These are phyloP conservation scores for Talaromyces sp. DNA, from an alignment of 2,329 filamentous ascomycete genomes.

Conservation along the genomic window DNA sequence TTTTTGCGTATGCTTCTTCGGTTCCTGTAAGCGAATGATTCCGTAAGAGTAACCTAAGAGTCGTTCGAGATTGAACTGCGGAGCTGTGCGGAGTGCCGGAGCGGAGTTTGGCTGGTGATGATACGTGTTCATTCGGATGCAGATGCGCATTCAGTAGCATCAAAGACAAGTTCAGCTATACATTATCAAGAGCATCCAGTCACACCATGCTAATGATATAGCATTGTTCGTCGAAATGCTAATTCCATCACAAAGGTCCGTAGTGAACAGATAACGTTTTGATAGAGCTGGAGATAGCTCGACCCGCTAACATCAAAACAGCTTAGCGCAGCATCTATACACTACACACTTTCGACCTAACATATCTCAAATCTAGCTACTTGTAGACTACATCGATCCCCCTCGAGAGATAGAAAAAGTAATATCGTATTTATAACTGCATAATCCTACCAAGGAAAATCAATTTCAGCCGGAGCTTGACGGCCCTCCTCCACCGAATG, in stretches of 20 bases:
- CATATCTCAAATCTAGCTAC: not conserved
- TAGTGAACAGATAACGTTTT: slow-evolving; percentile 7
- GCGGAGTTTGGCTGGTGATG: not conserved
- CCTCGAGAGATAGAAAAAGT: too few relatives aligned
- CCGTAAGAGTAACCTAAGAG: too few relatives aligned
- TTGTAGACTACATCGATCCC: not conserved
- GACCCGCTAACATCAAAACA: not conserved
- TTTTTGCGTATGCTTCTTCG: slow-evolving; percentile 15
- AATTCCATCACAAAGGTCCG: not conserved
- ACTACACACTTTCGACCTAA: slow-evolving; percentile 1
- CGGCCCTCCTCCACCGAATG: not conserved
- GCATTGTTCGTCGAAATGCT: not conserved
- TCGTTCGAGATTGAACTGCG: not conserved
- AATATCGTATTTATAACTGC: too few relatives aligned
- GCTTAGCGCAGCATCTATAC: not conserved
- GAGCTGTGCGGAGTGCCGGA: not conserved
- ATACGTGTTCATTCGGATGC: not conserved
- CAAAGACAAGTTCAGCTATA: too few relatives aligned
- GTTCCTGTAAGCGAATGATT: too few relatives aligned
- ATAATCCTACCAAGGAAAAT: not conserved
- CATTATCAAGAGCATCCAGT: not conserved
- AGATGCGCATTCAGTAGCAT: not conserved
- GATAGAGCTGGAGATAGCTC: slow-evolving; percentile 16
- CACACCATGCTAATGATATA: not conserved
- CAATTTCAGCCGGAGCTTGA: not conserved